Base-by-base conservation (phyloP, 1,284 basidiomycete genomes). In the Omphalotus olearius region DNA sequence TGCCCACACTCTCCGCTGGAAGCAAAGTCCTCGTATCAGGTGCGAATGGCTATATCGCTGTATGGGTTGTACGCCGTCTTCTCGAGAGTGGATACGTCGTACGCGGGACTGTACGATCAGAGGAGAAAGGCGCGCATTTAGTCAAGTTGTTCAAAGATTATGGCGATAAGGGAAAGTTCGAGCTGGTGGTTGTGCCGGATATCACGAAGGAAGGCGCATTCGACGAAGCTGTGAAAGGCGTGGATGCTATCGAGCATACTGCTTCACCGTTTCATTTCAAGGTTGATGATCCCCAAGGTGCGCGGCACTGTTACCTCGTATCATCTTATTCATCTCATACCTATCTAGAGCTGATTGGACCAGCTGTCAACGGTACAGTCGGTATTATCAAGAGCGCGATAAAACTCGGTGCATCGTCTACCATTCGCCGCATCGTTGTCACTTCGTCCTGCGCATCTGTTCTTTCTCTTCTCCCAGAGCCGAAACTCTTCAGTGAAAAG, bases 151-250 rank as follows among this genome's bases (percentile, higher is more conserved):
- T 79, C 52, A 62, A 61, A 4, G 41, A 60, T 0, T 73, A 73
- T 52, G 70, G 66, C 0, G 72, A 74, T 45, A 36, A 43, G 20
- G 48, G 43, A 4, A 52, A 68, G 53, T 69, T 80, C 42, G 71
- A 78, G 56, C 49, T 73, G 7, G 68, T 70, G 9, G 55, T 79
- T 20, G 75, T 80, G 1, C 63, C 68, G 36, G 79, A 81, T 58
- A 75, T 79, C 18, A 62, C 68, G 6, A 62, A 69, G 70, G 72
- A 78, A 9, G 80, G 79, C n/a, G 82, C 80, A 2, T 88, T 88
- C 58, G 83, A 88, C 59, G 79, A 85, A 42, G 83, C 82, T 1
- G 81, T 88, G 36, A 80, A 81, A 61, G 83, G 72, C 1, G 78
- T 88, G 1, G 78, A 82, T 56, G 84, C 71, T 5, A 79, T 89